Percentiles rank a stretch among this genome's conserved stretches.
Evolutionary conservation across 1,284 basidiomycete species (phyloP).

Genomic region (Chiua sp.): DNA sequence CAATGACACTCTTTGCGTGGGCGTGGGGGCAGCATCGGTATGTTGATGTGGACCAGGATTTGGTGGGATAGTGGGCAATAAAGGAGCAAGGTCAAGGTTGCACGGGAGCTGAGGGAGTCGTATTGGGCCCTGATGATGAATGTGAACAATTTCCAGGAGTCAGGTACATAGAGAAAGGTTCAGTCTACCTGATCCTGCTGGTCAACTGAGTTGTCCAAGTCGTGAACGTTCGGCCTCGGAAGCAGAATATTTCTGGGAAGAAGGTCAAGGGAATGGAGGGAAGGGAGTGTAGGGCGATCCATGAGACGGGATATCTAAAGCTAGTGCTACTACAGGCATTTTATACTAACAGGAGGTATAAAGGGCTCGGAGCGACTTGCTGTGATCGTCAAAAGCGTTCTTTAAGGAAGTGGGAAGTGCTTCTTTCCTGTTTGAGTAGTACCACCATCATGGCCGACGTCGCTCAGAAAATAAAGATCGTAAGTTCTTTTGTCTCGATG

Average conservation of each 20-base stretch:
- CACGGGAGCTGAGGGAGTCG: neutral
- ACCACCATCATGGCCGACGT: conserved; percentile 48
- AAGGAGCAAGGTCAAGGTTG: no score
- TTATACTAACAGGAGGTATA: no score
- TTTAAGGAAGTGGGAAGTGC: no score
- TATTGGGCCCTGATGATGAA: neutral
- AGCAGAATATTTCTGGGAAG: conserved; percentile 33
- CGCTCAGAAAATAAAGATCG: conserved; percentile 61
- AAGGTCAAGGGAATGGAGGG: conserved; percentile 57
- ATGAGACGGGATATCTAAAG: conserved; percentile 27
- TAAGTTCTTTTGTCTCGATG: conserved; percentile 34
- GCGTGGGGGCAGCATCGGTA: conserved; percentile 13
- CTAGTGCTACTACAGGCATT: no score
- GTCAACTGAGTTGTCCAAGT: conserved; percentile 30
- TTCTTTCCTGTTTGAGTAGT: conserved; percentile 16
- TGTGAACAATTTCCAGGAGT: neutral
- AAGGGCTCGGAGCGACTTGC: no score
- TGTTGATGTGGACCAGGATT: conserved; percentile 18
- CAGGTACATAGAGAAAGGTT: neutral
- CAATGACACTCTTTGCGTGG: neutral
- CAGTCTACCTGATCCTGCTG: conserved; percentile 31
- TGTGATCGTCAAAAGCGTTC: no score
- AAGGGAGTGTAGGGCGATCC: conserved; percentile 61
- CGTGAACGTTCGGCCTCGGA: conserved; percentile 2
- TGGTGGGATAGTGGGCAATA: conserved; percentile 28